These are phyloP conservation scores for Rhodotorula kratochvilovae DNA, from an alignment of 768 basidiomycete genomes.

Conservation along the genomic window DNA sequence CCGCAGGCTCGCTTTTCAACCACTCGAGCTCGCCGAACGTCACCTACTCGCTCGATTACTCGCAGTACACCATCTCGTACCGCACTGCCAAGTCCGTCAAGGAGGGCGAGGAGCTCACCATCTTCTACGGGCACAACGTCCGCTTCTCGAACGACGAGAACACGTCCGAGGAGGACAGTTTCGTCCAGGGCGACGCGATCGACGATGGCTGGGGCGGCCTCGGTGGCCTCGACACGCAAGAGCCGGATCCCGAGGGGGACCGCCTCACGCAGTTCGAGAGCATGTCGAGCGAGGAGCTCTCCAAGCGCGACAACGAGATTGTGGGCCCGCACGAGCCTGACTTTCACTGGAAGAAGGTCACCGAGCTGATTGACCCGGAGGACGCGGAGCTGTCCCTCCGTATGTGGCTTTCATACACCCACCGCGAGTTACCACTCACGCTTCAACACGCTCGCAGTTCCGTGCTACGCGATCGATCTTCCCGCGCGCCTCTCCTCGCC, in stretches of 20 bases:
- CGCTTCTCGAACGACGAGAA: constrained; percentile 31
- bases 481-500: constrained; percentile 11
- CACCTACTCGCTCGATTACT: constrained; percentile 58
- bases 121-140: constrained; percentile 61
- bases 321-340: constrained; percentile 30
- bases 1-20: constrained; percentile 73
- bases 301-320: constrained; percentile 25
- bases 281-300: neutral
- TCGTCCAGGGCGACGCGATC: constrained; percentile 10
- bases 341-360: constrained; percentile 38
- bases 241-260: neutral
- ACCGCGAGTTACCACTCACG: neutral
- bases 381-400: constrained; percentile 21
- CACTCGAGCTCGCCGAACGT: constrained; percentile 66
- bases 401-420: neutral
- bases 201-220: constrained; percentile 35
- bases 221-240: constrained; percentile 6
- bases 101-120: constrained; percentile 68
- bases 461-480: constrained; percentile 31
- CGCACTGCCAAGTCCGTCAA: constrained; percentile 56
- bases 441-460: constrained; percentile 4
- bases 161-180: constrained; percentile 11
- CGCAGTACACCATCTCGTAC: constrained; percentile 62
- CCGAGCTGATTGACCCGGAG: constrained; percentile 35
- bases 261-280: neutral